phyloP scores from a whole-genome alignment of 257 asterid genomes.

The Solanum medicagineum region DNA sequence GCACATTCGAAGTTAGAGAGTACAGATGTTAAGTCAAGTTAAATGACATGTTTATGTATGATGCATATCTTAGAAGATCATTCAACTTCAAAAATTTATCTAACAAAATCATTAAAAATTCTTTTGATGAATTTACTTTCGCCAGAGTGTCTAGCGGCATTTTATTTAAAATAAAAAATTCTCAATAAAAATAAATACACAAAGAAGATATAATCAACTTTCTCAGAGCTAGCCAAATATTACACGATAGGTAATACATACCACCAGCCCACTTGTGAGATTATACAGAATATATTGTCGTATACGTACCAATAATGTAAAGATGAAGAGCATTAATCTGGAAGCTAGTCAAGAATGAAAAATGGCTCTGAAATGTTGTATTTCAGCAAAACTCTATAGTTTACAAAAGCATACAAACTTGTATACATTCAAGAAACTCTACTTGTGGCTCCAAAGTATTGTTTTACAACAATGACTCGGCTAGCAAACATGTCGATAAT shows the following conservation, averaged over 20 bases:
- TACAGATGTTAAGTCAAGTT: no score
- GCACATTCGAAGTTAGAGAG: no score
- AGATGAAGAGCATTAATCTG: not conserved
- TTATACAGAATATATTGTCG: not conserved
- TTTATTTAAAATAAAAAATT: not conserved
- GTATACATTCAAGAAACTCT: not conserved
- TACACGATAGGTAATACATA: not conserved
- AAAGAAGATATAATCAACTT: not conserved
- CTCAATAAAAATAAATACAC: not conserved
- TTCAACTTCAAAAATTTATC: not conserved
- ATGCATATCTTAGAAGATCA: not conserved
- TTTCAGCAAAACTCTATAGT: not conserved
- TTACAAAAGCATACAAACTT: not conserved
- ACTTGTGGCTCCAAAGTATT: not conserved
- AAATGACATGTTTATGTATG: no score
- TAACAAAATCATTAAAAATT: not conserved
- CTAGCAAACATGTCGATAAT: not conserved
- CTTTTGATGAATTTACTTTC: not conserved
- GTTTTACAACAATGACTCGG: not conserved
- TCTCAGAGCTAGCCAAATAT: not conserved
- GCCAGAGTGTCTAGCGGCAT: not conserved
- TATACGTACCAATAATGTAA: not conserved
- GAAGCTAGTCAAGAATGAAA: not conserved
- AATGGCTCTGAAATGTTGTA: not conserved
- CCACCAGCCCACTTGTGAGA: not conserved